phyloP scores from a whole-genome alignment of 352 stramenopile genomes.

The Thalassiosira pacifica region DNA sequence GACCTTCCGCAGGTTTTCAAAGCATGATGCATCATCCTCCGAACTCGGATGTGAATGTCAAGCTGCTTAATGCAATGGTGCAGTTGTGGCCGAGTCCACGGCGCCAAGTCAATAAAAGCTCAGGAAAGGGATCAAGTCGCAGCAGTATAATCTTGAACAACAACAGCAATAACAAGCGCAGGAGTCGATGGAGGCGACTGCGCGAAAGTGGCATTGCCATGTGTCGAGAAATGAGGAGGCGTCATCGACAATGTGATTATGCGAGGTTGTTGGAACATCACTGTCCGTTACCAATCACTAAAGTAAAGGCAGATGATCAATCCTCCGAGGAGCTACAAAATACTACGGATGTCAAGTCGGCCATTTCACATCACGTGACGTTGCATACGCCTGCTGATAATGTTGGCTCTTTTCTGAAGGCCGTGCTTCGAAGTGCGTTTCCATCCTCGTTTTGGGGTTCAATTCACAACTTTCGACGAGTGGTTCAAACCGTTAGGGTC shows the following conservation, averaged over 20 bases:
- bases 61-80: conserved; percentile 60
- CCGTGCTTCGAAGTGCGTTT: conserved; percentile 68
- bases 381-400: conserved; percentile 56
- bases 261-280: conserved; percentile 69
- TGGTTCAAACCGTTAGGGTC: conserved; percentile 60
- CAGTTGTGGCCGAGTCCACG: conserved; percentile 41
- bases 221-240: conserved; percentile 68
- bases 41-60: conserved; percentile 29
- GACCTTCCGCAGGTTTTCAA: background rate
- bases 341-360: conserved; percentile 11
- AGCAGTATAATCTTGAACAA: conserved; percentile 1
- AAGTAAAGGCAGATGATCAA: background rate
- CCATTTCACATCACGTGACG: conserved; percentile 52
- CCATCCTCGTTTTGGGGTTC: conserved; percentile 81
- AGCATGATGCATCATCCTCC: background rate
- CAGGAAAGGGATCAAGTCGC: no score
- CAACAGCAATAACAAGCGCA: conserved; percentile 49
- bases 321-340: background rate
- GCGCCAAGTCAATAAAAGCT: background rate
- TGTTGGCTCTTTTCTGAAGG: conserved; percentile 72
- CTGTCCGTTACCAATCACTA: conserved; percentile 62
- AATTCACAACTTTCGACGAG: conserved; percentile 69
- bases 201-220: conserved; percentile 60
- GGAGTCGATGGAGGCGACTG: conserved; percentile 70
- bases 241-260: conserved; percentile 76